A percentile compares a stretch with the other conserved stretches of the same genome.
Conservation (phyloP, 2,329 filamentous ascomycete species). For the Sporothrix inflata region DNA sequence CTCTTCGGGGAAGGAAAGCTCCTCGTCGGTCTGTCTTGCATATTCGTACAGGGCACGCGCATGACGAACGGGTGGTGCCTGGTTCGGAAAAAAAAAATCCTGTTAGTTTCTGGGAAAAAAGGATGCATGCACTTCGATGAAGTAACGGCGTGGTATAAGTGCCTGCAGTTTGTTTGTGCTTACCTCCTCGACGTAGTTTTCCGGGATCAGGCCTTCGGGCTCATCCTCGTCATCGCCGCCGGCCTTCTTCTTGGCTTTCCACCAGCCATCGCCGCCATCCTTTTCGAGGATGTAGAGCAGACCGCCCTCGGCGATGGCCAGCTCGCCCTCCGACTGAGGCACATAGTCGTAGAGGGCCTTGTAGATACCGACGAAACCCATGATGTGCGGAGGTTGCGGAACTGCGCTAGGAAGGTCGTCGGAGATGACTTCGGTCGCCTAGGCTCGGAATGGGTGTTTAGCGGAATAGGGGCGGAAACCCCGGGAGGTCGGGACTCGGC, state of each 20-base stretch:
- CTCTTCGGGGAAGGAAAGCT: slow-evolving; percentile 93
- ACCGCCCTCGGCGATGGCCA: slow-evolving; percentile 35
- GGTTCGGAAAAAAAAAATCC: slow-evolving; percentile 20
- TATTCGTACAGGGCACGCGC: slow-evolving; percentile 99
- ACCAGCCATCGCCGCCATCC: slow-evolving; percentile 79
- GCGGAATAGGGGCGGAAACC: slow-evolving; percentile 21
- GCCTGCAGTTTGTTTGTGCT: slow-evolving; percentile 39
- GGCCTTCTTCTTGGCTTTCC: slow-evolving; percentile 93
- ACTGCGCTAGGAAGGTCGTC: not conserved
- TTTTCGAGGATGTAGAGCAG: slow-evolving; percentile 51
- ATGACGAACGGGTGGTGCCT: slow-evolving; percentile 62
- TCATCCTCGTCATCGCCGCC: slow-evolving; percentile 84
- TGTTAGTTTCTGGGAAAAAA: not conserved
- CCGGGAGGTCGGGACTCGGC: not conserved
- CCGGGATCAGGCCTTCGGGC: slow-evolving; percentile 85
- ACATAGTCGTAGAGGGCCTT: slow-evolving; percentile 37
- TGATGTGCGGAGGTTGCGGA: slow-evolving; percentile 26
- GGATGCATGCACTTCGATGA: not conserved
- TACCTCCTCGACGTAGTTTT: slow-evolving; percentile 95
- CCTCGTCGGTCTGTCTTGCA: slow-evolving; percentile 93
- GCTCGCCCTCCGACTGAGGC: slow-evolving; percentile 37
- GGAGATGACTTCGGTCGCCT: slow-evolving; percentile 8
- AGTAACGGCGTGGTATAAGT: not conserved
- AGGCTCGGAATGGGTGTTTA: not conserved
- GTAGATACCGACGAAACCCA: slow-evolving; percentile 37